phyloP scores from a whole-genome alignment of 169 alveolate genomes.

The Eimeria tenella region DNA sequence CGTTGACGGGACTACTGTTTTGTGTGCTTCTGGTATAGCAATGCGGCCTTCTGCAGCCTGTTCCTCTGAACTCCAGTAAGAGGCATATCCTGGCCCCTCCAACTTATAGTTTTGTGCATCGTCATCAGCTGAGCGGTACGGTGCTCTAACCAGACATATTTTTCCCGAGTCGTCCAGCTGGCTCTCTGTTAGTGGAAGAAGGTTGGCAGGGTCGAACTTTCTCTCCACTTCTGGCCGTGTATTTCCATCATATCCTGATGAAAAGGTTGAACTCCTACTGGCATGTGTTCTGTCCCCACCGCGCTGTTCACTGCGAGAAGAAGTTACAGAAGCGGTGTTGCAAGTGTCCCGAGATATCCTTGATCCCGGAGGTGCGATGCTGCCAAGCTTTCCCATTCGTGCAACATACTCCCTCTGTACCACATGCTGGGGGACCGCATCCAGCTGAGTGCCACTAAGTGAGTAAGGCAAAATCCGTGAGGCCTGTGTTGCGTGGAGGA shows the following conservation, averaged over 20 bases:
- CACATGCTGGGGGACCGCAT: not conserved
- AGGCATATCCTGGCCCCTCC: constrained; percentile 10
- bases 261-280: not conserved
- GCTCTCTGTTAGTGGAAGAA: not conserved
- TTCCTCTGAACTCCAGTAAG: not conserved
- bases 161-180: not conserved
- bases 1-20: not conserved
- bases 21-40: not conserved
- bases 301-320: not conserved
- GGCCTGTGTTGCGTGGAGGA: not conserved
- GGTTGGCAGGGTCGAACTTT: not conserved
- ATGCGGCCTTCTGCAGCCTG: constrained; percentile 1
- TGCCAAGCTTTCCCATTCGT: constrained; percentile 4
- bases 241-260: not conserved
- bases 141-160: not conserved
- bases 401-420: not conserved
- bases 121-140: not conserved
- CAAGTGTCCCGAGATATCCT: not conserved
- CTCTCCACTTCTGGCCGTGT: not conserved
- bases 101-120: not conserved
- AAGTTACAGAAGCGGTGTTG: not conserved
- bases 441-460: not conserved
- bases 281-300: not conserved
- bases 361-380: constrained; percentile 13
- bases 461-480: not conserved